Conservation (phyloP, 1,139 yeast species). For the Suhomyces wounanorum region DNA sequence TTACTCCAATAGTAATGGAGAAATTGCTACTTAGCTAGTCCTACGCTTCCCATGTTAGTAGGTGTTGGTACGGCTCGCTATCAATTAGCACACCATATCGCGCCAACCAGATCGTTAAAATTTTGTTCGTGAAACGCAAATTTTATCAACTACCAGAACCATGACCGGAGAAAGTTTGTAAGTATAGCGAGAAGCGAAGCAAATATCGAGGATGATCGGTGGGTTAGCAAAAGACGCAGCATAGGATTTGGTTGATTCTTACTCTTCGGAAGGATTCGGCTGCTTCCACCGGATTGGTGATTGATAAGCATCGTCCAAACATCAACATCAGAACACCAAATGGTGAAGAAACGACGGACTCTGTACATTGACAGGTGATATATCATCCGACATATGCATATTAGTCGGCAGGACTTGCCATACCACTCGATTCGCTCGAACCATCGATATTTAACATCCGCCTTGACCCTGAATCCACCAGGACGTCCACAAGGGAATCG, state of each 20-base stretch:
- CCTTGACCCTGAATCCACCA: not conserved
- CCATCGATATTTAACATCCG: not conserved
- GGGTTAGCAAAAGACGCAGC: not conserved
- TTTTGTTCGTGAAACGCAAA: conserved; percentile 4
- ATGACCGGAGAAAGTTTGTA: conserved; percentile 34
- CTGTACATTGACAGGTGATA: not conserved
- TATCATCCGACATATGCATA: not conserved
- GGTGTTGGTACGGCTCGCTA: not conserved
- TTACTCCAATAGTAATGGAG: not conserved
- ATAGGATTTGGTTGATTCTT: not conserved
- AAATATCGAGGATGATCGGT: not conserved
- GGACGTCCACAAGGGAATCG: not conserved
- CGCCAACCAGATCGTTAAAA: conserved; percentile 9
- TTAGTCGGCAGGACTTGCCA: not conserved
- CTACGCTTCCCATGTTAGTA: not conserved
- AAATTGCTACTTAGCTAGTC: not conserved
- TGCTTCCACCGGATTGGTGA: not conserved
- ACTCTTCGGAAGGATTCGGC: not conserved
- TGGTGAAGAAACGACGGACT: not conserved
- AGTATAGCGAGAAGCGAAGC: conserved; percentile 13
- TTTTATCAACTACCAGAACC: conserved; percentile 2
- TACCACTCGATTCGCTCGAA: not conserved
- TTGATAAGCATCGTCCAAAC: not conserved
- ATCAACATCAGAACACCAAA: not conserved
- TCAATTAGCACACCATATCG: not conserved